Evolutionary conservation across 495 filamentous ascomycete genomes (phyloP), one percentile per base, ranked within the genome.

Genomic region (Jackrogersella minutella): DNA sequence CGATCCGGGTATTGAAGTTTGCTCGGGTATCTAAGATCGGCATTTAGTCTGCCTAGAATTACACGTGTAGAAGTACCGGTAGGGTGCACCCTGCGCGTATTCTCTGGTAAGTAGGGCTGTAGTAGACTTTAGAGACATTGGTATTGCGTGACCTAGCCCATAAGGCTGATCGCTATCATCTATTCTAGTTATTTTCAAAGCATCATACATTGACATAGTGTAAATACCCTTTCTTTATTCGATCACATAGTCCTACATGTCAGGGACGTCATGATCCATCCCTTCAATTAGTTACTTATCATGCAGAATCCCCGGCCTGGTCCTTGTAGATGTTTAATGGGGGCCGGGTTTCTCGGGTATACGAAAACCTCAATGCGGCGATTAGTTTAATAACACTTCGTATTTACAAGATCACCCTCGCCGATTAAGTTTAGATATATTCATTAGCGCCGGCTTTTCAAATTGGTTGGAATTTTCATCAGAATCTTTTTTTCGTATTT

Each of bases 191-290:
- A 31, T 19, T 51, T 60, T 21, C 14, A 40, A 30, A 41, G 34
- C 9, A 22, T 26, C n/a, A 19, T 31, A 21, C 10, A 22, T 9
- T 13, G 21, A 51, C 46, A 30, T 31, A 11, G 16, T 10, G 8
- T 43, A 36, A 9, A 52, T n/a, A 10, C n/a, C n/a, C n/a, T 36
- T 52, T 6, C 49, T 52, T 52, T n/a, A 17, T 50, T 50, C n/a
- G 10, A 13, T 36, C 14, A 31, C 44, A 17, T 31, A 17, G 26
- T 36, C 4, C 10, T 24, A 51, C 22, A 51, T 11, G 19, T 3
- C 13, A 24, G 41, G 17, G 17, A 39, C 19, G 16, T 43, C 10
- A 37, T 37, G 10, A 13, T 43, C 16, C 39, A 33, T 30, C 22
- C 34, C 47, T 50, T 33, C 44, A 2, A 49, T 30, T 13, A 31